phyloP scores from a whole-genome alignment of 768 basidiomycete species.

The Pleurotus tuber-regium region DNA sequence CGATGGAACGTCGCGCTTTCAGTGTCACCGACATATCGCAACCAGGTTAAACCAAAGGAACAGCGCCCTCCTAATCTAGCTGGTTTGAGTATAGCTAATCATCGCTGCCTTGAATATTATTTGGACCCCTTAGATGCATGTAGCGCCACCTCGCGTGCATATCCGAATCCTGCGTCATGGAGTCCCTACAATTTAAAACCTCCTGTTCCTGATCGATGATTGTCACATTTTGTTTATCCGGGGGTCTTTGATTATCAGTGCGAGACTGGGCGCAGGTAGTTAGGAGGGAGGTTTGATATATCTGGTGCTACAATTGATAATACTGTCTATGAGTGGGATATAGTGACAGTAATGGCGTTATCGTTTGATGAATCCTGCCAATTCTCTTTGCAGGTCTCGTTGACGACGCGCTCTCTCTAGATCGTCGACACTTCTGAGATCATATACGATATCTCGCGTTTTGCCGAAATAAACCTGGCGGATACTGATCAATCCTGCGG shows the following conservation, averaged over 20 bases:
- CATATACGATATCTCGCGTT: constrained; percentile 92
- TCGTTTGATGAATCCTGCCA: constrained; percentile 83
- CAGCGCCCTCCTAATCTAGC: constrained; percentile 2
- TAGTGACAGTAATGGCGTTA: too few species aligned
- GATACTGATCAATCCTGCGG: too few species aligned
- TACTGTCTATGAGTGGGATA: too few species aligned
- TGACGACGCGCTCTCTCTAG: constrained; percentile 79
- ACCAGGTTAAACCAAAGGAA: too few species aligned
- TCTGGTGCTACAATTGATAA: too few species aligned
- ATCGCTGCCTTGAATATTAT: not conserved
- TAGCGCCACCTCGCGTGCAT: not conserved
- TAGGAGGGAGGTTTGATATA: too few species aligned
- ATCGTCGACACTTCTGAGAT: constrained; percentile 85
- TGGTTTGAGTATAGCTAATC: constrained; percentile 1
- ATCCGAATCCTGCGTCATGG: not conserved
- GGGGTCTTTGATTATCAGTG: too few species aligned
- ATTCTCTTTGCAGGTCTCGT: constrained; percentile 86
- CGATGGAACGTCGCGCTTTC: not conserved
- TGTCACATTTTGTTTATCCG: too few species aligned
- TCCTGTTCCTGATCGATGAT: too few species aligned
- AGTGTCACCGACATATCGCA: not conserved
- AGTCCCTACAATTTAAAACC: too few species aligned
- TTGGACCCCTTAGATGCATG: not conserved
- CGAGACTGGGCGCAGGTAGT: too few species aligned
- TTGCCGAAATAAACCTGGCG: constrained; percentile 90